Base-by-base conservation (phyloP, 495 filamentous ascomycete species). In the Penicillium alfredii region DNA sequence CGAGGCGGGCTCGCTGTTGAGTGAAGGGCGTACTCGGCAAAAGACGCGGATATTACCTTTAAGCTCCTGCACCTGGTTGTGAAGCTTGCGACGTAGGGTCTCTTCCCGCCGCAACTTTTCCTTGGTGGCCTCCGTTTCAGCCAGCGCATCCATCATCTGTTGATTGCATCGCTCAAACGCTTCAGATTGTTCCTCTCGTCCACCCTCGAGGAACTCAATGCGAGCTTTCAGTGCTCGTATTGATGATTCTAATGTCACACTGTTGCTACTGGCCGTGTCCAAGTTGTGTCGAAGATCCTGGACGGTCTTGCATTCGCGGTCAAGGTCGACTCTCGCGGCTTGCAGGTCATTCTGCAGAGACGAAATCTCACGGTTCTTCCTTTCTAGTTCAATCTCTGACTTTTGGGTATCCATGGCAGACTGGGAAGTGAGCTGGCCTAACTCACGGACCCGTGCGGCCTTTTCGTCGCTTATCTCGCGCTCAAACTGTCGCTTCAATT, bases 41-140 rank as follows among this genome's bases (percentile, higher is more conserved):
- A 97, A 97, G 24, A 99, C 92, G 7, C 92, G 84, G 47, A 99
- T 99, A 48, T 99, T 99, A 37, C 92, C 92, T 60, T 95, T 95
- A n/a, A 99, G 73, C 47, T 99, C 93, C 56, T 97, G 89, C 22
- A 97, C 88, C 58, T 94, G 89, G 56, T 97, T 96, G 67, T 96
- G 94, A 7, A 99, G 76, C 49, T 92, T 89, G 23, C 93, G 79
- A 17, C 92, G 76, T 14, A 94, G 65, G 1, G 86, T 93, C 56
- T 99, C 92, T 58, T 99, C 92, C 37, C 77, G 82, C 32, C 92
- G 81, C 18, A 99, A 65, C 53, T 90, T 95, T 38, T 86, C 82
- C 33, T 86, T 80, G 3, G 81, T 78, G 26, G 75, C 70, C 18
- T 80, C 74, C 3, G 78, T 83, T 19, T 80, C 67, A 18, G 73